A percentile compares a stretch with the other conserved stretches of the same genome.
Conservation (phyloP, 2,329 filamentous ascomycete genomes). For the Exophiala xenobiotica region DNA sequence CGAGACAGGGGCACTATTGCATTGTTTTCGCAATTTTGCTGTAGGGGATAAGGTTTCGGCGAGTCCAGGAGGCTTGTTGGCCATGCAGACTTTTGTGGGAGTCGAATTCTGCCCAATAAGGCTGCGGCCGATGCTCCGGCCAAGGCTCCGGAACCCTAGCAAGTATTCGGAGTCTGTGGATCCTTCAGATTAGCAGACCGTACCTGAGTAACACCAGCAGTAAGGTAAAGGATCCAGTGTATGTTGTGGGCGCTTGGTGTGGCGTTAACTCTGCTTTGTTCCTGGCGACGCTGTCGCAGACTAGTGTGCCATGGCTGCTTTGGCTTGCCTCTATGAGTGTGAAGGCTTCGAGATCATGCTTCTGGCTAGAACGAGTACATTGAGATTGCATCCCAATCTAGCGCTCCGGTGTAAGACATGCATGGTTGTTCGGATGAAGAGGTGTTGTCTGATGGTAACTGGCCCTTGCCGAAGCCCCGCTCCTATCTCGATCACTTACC, state of each 20-base stretch:
- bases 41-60: neutral
- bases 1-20: neutral
- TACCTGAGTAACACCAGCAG: too few relatives aligned
- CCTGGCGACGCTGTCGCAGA: too few relatives aligned
- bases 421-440: neutral
- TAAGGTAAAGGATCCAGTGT: too few relatives aligned
- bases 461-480: neutral
- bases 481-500: neutral
- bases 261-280: too few relatives aligned
- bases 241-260: too few relatives aligned
- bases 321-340: neutral
- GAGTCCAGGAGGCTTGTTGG: neutral
- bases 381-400: neutral
- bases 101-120: neutral
- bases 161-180: neutral
- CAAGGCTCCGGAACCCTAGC: neutral
- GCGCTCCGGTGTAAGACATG: neutral
- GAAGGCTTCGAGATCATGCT: neutral
- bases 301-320: neutral
- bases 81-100: neutral
- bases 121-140: neutral
- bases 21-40: neutral
- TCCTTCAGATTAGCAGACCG: neutral
- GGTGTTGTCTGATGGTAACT: neutral
- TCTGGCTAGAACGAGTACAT: too few relatives aligned